A percentile compares a stretch with the other conserved stretches of the same genome.
These are phyloP conservation scores for Cryptosporidium muris DNA, from an alignment of 169 alveolate species.

Conservation along the genomic window DNA sequence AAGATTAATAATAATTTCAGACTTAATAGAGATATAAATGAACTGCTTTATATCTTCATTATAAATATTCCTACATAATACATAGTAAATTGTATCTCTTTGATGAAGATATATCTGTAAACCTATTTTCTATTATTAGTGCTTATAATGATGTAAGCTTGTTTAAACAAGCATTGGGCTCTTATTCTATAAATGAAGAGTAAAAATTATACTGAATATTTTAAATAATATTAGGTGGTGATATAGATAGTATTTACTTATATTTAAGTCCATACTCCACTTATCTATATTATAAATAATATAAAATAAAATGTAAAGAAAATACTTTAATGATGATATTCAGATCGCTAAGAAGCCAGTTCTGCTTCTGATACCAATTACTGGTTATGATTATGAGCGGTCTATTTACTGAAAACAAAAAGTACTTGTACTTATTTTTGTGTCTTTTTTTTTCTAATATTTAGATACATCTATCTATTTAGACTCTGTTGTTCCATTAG, in stretches of 20 bases:
- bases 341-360: slow-evolving; percentile 70
- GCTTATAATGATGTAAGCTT: not conserved
- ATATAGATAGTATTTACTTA: not conserved
- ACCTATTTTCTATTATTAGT: not conserved
- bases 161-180: slow-evolving; percentile 68
- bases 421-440: not conserved
- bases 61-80: too few species aligned
- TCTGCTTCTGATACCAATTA: slow-evolving; percentile 69
- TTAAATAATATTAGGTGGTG: not conserved
- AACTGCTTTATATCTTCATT: too few species aligned
- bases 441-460: not conserved
- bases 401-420: slow-evolving; percentile 47
- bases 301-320: not conserved
- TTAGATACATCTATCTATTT: not conserved
- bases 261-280: not conserved
- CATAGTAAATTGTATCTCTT: too few species aligned
- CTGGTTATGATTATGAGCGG: slow-evolving; percentile 64
- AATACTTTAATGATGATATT: slow-evolving; percentile 43
- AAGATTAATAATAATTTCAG: not conserved
- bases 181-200: slow-evolving; percentile 51
- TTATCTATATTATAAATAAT: not conserved
- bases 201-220: slow-evolving; percentile 35
- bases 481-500: not conserved
- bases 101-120: not conserved
- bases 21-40: not conserved